Percentiles rank a stretch among this genome's conserved stretches.
phyloP scores from a whole-genome alignment of 2,329 filamentous ascomycete species.

The Fusarium kyushuense region DNA sequence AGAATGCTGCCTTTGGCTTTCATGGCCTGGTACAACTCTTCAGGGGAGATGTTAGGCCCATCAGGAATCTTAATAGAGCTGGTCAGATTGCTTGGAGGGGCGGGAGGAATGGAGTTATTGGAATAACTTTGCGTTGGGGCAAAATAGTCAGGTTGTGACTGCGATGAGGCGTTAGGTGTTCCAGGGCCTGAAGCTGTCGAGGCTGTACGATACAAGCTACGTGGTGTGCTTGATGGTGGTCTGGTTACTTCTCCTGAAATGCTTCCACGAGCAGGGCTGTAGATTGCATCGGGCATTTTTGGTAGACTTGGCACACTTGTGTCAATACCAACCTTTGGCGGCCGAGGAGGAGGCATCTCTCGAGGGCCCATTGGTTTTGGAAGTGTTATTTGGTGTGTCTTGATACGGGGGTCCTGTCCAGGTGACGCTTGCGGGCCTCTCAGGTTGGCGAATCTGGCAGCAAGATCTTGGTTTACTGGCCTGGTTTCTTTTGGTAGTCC shows the following conservation, averaged over 20 bases:
- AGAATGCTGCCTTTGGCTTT: slow-evolving; percentile 71
- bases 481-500: slow-evolving; percentile 45
- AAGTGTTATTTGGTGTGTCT: slow-evolving; percentile 60
- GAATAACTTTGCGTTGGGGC: slow-evolving; percentile 47
- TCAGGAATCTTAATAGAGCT: slow-evolving; percentile 63
- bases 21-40: slow-evolving; percentile 79
- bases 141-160: slow-evolving; percentile 52
- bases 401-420: slow-evolving; percentile 65
- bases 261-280: slow-evolving; percentile 80
- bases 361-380: slow-evolving; percentile 61
- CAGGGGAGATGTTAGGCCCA: slow-evolving; percentile 71
- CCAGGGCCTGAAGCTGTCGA: slow-evolving; percentile 59
- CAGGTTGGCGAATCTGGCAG: slow-evolving; percentile 68
- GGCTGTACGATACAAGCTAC: slow-evolving; percentile 71
- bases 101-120: slow-evolving; percentile 47
- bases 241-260: slow-evolving; percentile 73
- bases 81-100: slow-evolving; percentile 57
- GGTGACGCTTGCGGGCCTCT: slow-evolving; percentile 58
- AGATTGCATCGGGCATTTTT: slow-evolving; percentile 79
- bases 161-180: slow-evolving; percentile 47
- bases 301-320: slow-evolving; percentile 70
- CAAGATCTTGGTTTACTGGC: slow-evolving; percentile 60
- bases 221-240: slow-evolving; percentile 72
- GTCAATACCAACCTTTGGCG: slow-evolving; percentile 62
- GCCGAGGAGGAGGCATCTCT: slow-evolving; percentile 63